Conservation (phyloP, 805 yeast genomes). For the Blastobotrys attinorum region DNA sequence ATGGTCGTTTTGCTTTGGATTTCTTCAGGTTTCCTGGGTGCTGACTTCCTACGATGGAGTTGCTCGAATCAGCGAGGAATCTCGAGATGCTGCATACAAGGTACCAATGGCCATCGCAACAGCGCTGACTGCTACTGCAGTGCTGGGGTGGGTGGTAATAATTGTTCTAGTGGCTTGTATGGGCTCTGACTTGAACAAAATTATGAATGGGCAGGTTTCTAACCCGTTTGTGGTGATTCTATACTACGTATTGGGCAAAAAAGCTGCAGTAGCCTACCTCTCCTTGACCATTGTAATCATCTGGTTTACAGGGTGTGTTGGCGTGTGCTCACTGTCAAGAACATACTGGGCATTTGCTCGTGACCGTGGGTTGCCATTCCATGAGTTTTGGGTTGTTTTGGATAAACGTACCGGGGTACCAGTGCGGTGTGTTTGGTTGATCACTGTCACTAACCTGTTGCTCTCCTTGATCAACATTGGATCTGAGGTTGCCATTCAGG, state of each 20-base stretch:
- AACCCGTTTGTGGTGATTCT: slow-evolving; percentile 66
- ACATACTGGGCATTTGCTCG: slow-evolving; percentile 72
- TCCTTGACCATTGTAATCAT: slow-evolving; percentile 56
- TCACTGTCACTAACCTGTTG: slow-evolving; percentile 21
- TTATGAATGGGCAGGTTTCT: slow-evolving; percentile 73
- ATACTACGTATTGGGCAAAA: slow-evolving; percentile 37
- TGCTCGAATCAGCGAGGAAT: slow-evolving; percentile 15
- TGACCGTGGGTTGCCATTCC: slow-evolving; percentile 68
- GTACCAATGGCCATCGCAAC: slow-evolving; percentile 55
- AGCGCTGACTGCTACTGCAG: slow-evolving; percentile 25
- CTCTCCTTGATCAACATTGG: slow-evolving; percentile 58
- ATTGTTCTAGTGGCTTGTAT: slow-evolving; percentile 2
- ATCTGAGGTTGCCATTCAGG: slow-evolving; percentile 68
- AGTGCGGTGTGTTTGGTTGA: slow-evolving; percentile 54
- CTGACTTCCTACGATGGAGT: slow-evolving; percentile 8
- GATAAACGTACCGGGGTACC: slow-evolving; percentile 54
- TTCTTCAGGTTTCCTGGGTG: slow-evolving; percentile 7
- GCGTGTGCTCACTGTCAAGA: slow-evolving; percentile 67
- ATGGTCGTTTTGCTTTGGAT: slow-evolving; percentile 43
- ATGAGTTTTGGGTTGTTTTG: slow-evolving; percentile 55
- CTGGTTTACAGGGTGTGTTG: slow-evolving; percentile 55
- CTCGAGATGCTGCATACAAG: slow-evolving; percentile 43
- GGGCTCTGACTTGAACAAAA: slow-evolving; percentile 44
- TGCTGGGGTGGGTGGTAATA: slow-evolving; percentile 5
- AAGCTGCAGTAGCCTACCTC: slow-evolving; percentile 6